Conservation (phyloP, 1,284 basidiomycete genomes). For the Leccinum angustisporum region DNA sequence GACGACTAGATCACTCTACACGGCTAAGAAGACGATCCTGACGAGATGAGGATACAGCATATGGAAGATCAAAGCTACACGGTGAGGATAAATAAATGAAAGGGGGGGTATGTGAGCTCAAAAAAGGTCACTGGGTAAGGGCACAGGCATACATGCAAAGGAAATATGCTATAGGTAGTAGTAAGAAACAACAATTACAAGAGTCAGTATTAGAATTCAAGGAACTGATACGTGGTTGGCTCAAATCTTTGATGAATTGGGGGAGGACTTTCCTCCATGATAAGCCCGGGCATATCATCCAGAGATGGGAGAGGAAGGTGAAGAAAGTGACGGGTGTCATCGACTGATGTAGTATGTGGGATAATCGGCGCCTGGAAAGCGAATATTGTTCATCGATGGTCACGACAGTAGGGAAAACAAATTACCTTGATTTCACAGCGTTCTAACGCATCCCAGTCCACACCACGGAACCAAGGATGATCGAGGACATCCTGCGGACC, state of each 20-base stretch:
- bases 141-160: constrained; percentile 9
- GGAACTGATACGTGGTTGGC: constrained; percentile 64
- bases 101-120: constrained; percentile 14
- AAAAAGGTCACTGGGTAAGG: constrained; percentile 4
- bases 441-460: constrained; percentile 84
- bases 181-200: constrained; percentile 5
- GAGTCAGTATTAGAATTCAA: constrained; percentile 60
- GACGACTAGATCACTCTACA: constrained; percentile 21
- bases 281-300: constrained; percentile 77
- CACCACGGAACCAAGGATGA: constrained; percentile 94
- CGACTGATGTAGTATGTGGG: constrained; percentile 71
- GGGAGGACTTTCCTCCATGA: constrained; percentile 56
- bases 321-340: constrained; percentile 81
- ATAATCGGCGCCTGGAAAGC: constrained; percentile 71
- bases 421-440: constrained; percentile 74
- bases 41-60: constrained; percentile 29
- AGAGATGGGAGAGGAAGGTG: constrained; percentile 70
- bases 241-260: constrained; percentile 63
- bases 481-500: constrained; percentile 91
- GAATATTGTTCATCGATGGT: constrained; percentile 12
- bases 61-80: constrained; percentile 33
- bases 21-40: constrained; percentile 3
- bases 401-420: constrained; percentile 10
- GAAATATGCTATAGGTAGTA: constrained; percentile 32
- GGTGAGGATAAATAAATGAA: background rate